Percentiles rank a stretch among this genome's conserved stretches.
These are phyloP conservation scores for Aspergillus bombycis DNA, from an alignment of 2,329 filamentous ascomycete genomes.

Conservation along the genomic window DNA sequence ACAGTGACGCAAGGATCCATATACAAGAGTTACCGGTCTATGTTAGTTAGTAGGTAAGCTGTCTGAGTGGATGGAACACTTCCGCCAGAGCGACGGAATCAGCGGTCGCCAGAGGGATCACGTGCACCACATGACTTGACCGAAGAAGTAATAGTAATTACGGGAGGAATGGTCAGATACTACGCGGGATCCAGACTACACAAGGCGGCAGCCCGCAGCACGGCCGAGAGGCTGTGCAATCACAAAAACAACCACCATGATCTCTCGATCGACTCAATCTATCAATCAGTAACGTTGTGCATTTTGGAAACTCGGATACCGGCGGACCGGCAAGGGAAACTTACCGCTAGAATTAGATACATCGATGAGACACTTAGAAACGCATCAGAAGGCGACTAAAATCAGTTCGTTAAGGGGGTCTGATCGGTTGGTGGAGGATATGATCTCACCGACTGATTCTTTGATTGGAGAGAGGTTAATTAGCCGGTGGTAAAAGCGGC, in stretches of 20 bases:
- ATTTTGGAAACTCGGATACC: constrained; percentile 9
- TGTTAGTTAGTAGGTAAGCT: background rate
- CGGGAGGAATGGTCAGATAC: constrained; percentile 5
- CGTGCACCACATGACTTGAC: constrained; percentile 4
- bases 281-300: background rate
- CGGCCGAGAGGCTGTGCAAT: constrained; percentile 1
- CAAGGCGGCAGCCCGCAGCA: constrained; percentile 1
- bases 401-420: constrained; percentile 5
- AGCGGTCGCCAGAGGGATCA: background rate
- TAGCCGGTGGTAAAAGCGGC: constrained; percentile 8
- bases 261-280: background rate
- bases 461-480: constrained; percentile 8
- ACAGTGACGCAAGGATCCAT: background rate
- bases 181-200: background rate
- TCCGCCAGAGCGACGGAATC: constrained; percentile 1
- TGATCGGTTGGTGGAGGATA: constrained; percentile 7
- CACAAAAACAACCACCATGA: background rate
- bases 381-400: constrained; percentile 4
- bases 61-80: constrained; percentile 2
- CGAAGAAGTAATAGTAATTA: background rate
- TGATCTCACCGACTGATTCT: constrained; percentile 4
- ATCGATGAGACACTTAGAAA: background rate
- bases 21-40: background rate
- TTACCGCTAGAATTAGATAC: constrained; percentile 2
- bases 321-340: constrained; percentile 5